Evolutionary conservation across 2,329 filamentous ascomycete species (phyloP), one percentile per base, ranked within the genome.

Genomic region (Byssochlamys sp.): DNA sequence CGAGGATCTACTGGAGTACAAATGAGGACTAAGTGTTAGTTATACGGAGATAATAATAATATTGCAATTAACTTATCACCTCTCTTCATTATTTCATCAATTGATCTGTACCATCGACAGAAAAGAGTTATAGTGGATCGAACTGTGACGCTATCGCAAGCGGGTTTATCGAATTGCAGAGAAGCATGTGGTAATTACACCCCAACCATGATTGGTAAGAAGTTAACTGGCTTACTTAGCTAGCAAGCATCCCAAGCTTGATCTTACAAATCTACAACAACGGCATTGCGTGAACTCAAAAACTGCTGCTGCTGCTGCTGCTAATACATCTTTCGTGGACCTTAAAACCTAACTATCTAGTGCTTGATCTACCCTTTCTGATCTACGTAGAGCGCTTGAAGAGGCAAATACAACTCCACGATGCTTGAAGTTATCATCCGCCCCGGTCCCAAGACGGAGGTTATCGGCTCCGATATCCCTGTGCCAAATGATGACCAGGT

Each of bases 401-500:
- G 4, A 52, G 28, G 24, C 12, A 52, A 52, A 52, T 52, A 52
- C 7, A 31, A 31, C 52, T 11, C 27, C 28, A 31, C n/a, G 6
- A 53, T 53, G 52, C 52, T 53, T 10, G 52, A 53, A 35, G 52
- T 53, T 12, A 33, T 53, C 3, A 12, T 53, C 52, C 52, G 28
- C 14, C 19, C 27, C 14, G 52, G 52, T 26, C 28, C 28, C 0
- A 29, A 35, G 52, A 24, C 52, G 4, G 52, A 53, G 52, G 33
- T 53, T 14, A 25, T 53, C 52, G 27, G n/a, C 5, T 53, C 52
- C 19, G 64, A 70, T 4, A 71, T 76, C 25, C 77, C 76, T 0
- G 62, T 59, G 12, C 71, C 75, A 4, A 56, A 61, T 24, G 56
- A 62, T 3, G 64, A 67, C 62, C 63, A 73, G 53, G 67, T 73